Base-by-base conservation (phyloP, 441 rosid genomes). In the Pelargonium australe region DNA sequence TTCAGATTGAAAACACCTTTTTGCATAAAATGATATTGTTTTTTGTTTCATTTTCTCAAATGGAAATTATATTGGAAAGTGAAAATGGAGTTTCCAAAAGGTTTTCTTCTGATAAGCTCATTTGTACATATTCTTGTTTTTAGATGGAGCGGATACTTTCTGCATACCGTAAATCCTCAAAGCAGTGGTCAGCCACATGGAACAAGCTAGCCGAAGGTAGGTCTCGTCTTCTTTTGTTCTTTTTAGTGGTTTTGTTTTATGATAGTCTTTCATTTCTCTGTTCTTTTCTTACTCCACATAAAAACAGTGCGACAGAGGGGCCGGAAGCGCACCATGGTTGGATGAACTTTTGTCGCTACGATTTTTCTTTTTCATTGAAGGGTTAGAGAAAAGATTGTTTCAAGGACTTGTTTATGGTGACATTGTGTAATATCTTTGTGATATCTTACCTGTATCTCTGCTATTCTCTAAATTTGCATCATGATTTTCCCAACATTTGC, bases 141-240 rank as follows among this genome's bases (percentile, higher is more conserved):
- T 77, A 90, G 98, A 95, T 95, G 97, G 97, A 92, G 51, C 80
- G 77, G 14, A 85, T 91, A 69, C 84, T 91, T 19, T 80, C 87
- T 63, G 87, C 88, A 7, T 95, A 95, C 73, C 83, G 88, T 78
- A 95, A 87, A 79, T 89, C 98, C 58, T 95, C 99, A 3, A 92
- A 85, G 81, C 99, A 90, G 77, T 95, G 99, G 99, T 92, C 95
- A 28, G 84, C 97, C 49, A 89, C 90, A 6, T 75, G 85, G 71
- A 95, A 95, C 87, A 95, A 95, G 86, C 87, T 95, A 16, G 97
- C 97, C 1, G 93, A 89, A 85, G 97, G 99, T 91, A 63, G 58
- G 53, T 17, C 51, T 65, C 58, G n/a, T 45, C 43, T 55, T 41
- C 73, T 62, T n/a, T 20, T 49, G n/a, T 40, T 63, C 44, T 53